Evolutionary conservation across 768 basidiomycete species (phyloP), one percentile per base, ranked within the genome.

Genomic region (Leccinum longicurvipes): DNA sequence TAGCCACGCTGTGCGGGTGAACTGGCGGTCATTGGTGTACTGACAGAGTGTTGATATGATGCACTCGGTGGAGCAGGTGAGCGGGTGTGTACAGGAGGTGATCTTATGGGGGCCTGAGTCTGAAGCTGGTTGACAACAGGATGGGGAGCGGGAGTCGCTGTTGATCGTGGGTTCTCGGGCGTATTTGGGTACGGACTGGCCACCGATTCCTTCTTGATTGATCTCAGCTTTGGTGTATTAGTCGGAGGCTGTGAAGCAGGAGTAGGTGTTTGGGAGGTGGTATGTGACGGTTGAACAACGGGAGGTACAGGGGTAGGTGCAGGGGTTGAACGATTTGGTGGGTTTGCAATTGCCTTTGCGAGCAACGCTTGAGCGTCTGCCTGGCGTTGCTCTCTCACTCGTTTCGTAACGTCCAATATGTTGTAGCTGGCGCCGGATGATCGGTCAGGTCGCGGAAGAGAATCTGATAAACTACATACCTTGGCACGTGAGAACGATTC

Each of bases 391-490:
- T 73, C 70, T 53, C 58, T 60, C 57, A 55, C 57, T 0, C 64
- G 72, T 51, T 69, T 73, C 47, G 81, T 68, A 32, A 76, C 71
- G 17, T 88, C 85, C 71, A 87, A 62, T 60, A 87, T 75, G 29
- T 77, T 74, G 66, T 83, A 87, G 53, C 86, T 87, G 42, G 32
- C 27, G 29, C 23, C 9, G 17, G 29, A 8, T 21, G 29, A 36
- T 54, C 47, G 44, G 59, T 54, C 48, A 61, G 31, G 31, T 51
- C 24, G 46, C 9, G 14, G 25, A 42, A 28, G 23, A 50, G 29
- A 17, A 19, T 47, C 44, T 21, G 28, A 55, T 29, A 48, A 56
- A 57, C 31, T 7, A 67, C 67, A 50, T 72, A 86, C 85, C 70
- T 83, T 47, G 84, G 80, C 17, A 74, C 72, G 52, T 70, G 63